A percentile compares a stretch with the other conserved stretches of the same genome.
Conservation (phyloP, 257 asterid species). For the Leonotis leonurus region DNA sequence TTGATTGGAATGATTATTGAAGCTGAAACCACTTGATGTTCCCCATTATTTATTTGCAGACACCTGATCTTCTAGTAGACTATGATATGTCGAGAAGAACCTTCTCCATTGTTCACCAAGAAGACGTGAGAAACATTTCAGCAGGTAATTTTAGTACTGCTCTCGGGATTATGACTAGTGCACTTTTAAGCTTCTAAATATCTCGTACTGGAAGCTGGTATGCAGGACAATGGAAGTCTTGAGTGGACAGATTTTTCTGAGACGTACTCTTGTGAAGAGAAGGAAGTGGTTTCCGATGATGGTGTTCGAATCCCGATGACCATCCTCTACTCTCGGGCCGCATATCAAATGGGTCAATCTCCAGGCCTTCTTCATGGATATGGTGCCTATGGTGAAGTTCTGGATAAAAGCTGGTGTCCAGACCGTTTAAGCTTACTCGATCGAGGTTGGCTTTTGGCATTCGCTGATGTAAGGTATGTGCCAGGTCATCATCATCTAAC, state of each 20-base stretch:
- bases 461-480: constrained; percentile 83
- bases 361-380: constrained; percentile 90
- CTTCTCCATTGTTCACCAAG: constrained; percentile 61
- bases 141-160: constrained; percentile 4
- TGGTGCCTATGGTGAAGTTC: constrained; percentile 81
- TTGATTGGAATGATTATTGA: background rate
- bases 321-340: constrained; percentile 47
- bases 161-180: background rate
- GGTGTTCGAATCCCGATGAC: constrained; percentile 73
- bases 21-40: background rate
- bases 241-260: constrained; percentile 39
- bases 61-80: constrained; percentile 86
- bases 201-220: constrained; percentile 16
- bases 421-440: constrained; percentile 81
- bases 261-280: constrained; percentile 52
- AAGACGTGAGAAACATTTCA: constrained; percentile 42
- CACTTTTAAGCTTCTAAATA: constrained; percentile 15
- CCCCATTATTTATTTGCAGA: constrained; percentile 34
- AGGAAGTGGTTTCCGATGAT: constrained; percentile 65
- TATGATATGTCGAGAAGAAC: constrained; percentile 66
- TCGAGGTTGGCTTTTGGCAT: constrained; percentile 91
- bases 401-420: constrained; percentile 88
- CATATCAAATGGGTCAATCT: constrained; percentile 52
- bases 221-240: constrained; percentile 17
- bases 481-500: background rate